These are phyloP conservation scores for Ichthyophonus hoferi DNA, from an alignment of 208 protist genomes.

Conservation along the genomic window DNA sequence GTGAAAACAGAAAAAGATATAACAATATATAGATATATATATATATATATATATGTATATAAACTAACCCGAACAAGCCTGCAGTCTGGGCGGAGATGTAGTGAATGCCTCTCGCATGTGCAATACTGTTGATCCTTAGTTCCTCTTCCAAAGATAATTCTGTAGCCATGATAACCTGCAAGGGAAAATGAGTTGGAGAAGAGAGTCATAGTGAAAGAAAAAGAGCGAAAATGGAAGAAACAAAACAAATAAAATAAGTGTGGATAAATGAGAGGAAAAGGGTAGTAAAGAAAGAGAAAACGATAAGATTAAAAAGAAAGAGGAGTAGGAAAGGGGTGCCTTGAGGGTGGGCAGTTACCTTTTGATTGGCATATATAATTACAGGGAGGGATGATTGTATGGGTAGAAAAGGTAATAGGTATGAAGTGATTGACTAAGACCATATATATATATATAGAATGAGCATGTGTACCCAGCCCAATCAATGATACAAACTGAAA, in stretches of 20 bases:
- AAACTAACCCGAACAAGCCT: constrained; percentile 62
- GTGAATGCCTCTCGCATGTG: constrained; percentile 45
- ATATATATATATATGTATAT: background rate
- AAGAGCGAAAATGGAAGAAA: no score
- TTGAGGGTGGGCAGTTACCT: no score
- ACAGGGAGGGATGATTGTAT: background rate
- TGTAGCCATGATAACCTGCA: constrained; percentile 62
- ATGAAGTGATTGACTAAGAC: background rate
- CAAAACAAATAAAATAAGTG: no score
- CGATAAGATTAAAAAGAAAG: constrained; percentile 11
- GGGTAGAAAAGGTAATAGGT: background rate
- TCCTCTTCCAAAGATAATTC: constrained; percentile 48
- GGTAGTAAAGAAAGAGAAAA: background rate
- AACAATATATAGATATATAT: background rate
- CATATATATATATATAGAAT: background rate
- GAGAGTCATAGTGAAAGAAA: background rate
- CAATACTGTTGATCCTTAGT: constrained; percentile 54
- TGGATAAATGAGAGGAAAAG: background rate
- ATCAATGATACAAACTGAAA: background rate
- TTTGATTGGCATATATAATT: no score
- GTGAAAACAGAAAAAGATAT: no score
- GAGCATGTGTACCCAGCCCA: background rate
- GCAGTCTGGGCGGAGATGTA: constrained; percentile 58
- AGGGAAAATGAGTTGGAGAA: background rate
- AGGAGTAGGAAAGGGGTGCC: background rate